A percentile compares a stretch with the other conserved stretches of the same genome.
Conservation (phyloP, 2,329 filamentous ascomycete species). For the Xylariaceae sp. region DNA sequence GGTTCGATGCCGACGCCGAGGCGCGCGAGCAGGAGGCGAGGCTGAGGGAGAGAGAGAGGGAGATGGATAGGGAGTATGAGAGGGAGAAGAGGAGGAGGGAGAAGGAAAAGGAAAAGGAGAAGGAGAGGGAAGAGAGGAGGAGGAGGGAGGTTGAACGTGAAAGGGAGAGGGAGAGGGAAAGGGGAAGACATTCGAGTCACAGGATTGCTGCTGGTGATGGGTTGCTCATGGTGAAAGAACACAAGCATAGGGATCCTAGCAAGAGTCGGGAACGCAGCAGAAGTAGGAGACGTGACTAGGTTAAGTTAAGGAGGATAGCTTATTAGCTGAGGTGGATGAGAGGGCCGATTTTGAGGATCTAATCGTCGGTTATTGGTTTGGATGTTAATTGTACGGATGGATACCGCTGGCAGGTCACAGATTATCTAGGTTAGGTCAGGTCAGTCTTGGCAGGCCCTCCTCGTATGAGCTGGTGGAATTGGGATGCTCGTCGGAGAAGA, state of each 20-base stretch:
- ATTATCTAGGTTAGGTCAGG: no score
- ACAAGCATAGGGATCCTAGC: constrained; percentile 23
- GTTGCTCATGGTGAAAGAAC: constrained; percentile 23
- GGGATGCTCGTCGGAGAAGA: no score
- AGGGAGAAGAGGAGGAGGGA: constrained; percentile 18
- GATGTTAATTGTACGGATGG: no score
- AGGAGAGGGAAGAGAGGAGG: constrained; percentile 16
- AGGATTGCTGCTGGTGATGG: constrained; percentile 9
- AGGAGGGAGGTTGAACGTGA: constrained; percentile 12
- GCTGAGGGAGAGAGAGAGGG: constrained; percentile 6
- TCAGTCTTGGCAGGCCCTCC: no score
- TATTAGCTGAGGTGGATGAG: no score
- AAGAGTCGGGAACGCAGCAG: constrained; percentile 22
- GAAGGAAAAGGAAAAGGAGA: constrained; percentile 18
- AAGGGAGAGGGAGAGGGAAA: constrained; percentile 14
- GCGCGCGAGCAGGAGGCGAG: constrained; percentile 13
- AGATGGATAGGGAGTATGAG: constrained; percentile 16
- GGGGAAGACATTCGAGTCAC: constrained; percentile 6
- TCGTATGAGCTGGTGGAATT: no score
- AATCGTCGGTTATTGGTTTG: no score
- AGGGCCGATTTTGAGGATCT: no score
- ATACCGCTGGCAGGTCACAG: no score
- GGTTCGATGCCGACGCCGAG: constrained; percentile 34
- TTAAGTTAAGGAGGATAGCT: neutral
- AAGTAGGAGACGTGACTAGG: constrained; percentile 20